phyloP scores from a whole-genome alignment of 1,139 yeast genomes.

The Geotrichum candidum region DNA sequence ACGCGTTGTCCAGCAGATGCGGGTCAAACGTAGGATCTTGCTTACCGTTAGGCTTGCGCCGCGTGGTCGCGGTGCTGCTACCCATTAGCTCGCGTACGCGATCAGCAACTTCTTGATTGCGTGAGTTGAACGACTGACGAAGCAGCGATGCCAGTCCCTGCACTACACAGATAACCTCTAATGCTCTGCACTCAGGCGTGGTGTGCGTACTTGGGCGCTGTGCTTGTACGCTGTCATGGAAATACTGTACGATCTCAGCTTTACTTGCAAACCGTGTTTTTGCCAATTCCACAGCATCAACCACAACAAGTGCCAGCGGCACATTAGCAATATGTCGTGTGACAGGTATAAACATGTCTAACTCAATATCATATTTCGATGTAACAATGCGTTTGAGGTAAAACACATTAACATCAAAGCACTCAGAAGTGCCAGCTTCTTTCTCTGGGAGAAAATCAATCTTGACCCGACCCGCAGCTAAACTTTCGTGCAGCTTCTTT shows the following conservation, averaged over 20 bases:
- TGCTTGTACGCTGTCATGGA: background rate
- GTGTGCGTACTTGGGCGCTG: background rate
- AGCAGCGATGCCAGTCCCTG: constrained; percentile 23
- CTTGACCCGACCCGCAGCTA: background rate
- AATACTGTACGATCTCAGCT: background rate
- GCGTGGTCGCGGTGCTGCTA: background rate
- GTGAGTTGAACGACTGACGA: constrained; percentile 19
- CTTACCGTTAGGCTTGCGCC: background rate
- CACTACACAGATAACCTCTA: constrained; percentile 23
- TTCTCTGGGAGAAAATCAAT: background rate
- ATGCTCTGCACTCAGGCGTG: background rate
- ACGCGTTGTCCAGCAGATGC: constrained; percentile 11
- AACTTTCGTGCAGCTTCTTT: background rate
- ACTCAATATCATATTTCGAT: constrained; percentile 4
- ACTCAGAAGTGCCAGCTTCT: background rate
- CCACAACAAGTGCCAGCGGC: background rate
- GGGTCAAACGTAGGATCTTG: background rate
- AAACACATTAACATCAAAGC: background rate
- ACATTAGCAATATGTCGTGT: background rate
- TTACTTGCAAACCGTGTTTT: background rate
- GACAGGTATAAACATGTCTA: constrained; percentile 9
- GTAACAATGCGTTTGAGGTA: constrained; percentile 2
- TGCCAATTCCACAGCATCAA: constrained; percentile 1
- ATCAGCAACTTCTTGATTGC: constrained; percentile 21
- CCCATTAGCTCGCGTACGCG: constrained; percentile 25